Evolutionary conservation across 2,329 filamentous ascomycete genomes (phyloP).

Genomic region (Scytalidium sp.): DNA sequence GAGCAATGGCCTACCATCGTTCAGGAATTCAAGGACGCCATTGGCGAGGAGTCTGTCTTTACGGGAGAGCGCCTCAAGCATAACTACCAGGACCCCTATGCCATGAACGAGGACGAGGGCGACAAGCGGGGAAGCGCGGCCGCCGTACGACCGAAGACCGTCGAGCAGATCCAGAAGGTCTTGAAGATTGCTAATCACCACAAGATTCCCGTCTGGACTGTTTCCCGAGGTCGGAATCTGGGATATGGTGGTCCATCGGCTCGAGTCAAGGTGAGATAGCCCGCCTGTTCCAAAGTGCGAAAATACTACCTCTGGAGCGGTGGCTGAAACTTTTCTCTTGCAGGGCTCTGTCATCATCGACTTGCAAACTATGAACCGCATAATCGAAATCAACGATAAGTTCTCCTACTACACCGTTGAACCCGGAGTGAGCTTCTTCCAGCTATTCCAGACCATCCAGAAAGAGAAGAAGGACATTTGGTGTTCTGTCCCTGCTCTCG

Average conservation of each 20-base stretch:
- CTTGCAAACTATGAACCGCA: constrained; percentile 47
- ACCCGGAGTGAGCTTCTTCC: constrained; percentile 50
- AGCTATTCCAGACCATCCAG: constrained; percentile 42
- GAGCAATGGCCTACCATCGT: constrained; percentile 36
- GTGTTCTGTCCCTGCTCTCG: constrained; percentile 15
- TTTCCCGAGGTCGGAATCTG: constrained; percentile 39
- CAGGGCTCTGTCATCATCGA: constrained; percentile 45
- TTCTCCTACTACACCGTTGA: constrained; percentile 47
- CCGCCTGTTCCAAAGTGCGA: no score
- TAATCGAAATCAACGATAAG: constrained; percentile 46
- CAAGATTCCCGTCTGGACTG: constrained; percentile 30
- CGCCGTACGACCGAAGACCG: constrained; percentile 35
- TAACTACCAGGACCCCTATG: constrained; percentile 47
- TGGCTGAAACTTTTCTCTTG: no score
- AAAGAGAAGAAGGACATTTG: constrained; percentile 38
- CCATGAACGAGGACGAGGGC: constrained; percentile 36
- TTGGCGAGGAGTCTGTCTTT: constrained; percentile 38
- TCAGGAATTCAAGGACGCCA: constrained; percentile 26
- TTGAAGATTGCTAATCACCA: constrained; percentile 31
- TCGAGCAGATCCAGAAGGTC: constrained; percentile 29
- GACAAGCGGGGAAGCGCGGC: no score
- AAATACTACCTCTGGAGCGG: no score
- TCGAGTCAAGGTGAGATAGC: no score
- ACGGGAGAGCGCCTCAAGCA: constrained; percentile 32
- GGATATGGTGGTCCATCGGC: constrained; percentile 46